These are phyloP conservation scores for Bremia lactucae DNA, from an alignment of 352 stramenopile species.

Conservation along the genomic window DNA sequence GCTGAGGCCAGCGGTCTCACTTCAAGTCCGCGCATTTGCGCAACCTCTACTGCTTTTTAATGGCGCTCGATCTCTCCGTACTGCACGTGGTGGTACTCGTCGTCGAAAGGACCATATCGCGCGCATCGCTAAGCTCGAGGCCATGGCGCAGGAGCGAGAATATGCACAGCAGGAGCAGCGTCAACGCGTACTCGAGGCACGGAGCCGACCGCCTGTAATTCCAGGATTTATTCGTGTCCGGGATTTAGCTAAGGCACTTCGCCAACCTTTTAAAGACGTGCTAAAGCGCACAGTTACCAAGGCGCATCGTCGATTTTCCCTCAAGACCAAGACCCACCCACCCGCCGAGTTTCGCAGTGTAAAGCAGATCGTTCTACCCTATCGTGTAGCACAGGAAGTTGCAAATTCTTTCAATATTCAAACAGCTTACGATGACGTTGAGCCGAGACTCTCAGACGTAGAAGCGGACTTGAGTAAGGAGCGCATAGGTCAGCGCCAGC, in stretches of 20 bases:
- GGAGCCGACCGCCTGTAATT: constrained; percentile 10
- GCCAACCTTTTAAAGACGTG: constrained; percentile 56
- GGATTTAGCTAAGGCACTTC: constrained; percentile 61
- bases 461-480: constrained; percentile 10
- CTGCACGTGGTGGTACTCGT: constrained; percentile 15
- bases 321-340: constrained; percentile 26
- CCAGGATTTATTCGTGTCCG: constrained; percentile 61
- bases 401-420: constrained; percentile 29
- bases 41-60: neutral
- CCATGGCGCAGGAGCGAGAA: constrained; percentile 4
- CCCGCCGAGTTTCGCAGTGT: constrained; percentile 64
- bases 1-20: constrained; percentile 1
- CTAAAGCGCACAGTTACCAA: constrained; percentile 46
- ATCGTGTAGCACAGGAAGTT: constrained; percentile 44
- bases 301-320: constrained; percentile 44
- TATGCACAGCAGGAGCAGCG: constrained; percentile 8
- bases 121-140: constrained; percentile 8
- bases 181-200: constrained; percentile 14
- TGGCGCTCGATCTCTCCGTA: constrained; percentile 15
- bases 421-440: constrained; percentile 51
- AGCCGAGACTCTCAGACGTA: constrained; percentile 29
- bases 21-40: constrained; percentile 1
- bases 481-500: constrained; percentile 47
- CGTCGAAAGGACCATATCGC: constrained; percentile 19
- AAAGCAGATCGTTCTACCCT: constrained; percentile 66